Percentiles rank a stretch among this genome's conserved stretches.
phyloP scores from a whole-genome alignment of 2,329 filamentous ascomycete species.

The Cladobotryum protrusum region DNA sequence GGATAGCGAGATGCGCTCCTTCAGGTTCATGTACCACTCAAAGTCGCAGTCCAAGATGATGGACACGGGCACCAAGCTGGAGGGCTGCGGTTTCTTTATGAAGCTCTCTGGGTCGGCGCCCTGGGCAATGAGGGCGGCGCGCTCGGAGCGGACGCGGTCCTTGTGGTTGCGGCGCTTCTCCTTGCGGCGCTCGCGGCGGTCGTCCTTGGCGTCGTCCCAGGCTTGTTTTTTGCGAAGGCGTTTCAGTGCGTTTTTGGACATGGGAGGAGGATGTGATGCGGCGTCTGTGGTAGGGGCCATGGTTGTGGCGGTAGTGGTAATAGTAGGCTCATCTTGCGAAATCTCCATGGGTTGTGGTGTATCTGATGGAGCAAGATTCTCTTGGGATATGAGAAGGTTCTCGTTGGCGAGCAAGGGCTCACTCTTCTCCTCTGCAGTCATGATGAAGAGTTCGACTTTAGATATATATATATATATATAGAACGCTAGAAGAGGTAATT shows the following conservation, averaged over 20 bases:
- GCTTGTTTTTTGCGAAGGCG: slow-evolving; percentile 64
- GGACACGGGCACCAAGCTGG: slow-evolving; percentile 63
- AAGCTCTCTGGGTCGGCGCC: slow-evolving; percentile 36
- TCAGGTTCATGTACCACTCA: slow-evolving; percentile 81
- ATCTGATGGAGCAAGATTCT: neutral
- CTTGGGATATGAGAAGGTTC: too few species aligned
- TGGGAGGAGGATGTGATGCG: slow-evolving; percentile 14
- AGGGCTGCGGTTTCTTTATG: slow-evolving; percentile 26
- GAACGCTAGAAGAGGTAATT: too few species aligned
- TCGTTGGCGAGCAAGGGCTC: too few species aligned
- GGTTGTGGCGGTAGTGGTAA: neutral
- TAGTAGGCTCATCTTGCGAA: neutral
- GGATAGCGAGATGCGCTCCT: slow-evolving; percentile 75
- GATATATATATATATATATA: too few species aligned
- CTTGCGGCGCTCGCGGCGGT: slow-evolving; percentile 48
- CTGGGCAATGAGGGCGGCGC: slow-evolving; percentile 42
- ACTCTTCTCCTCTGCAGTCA: too few species aligned
- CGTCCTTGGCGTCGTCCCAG: slow-evolving; percentile 68
- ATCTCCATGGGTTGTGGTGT: slow-evolving; percentile 9
- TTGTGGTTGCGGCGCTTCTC: slow-evolving; percentile 47
- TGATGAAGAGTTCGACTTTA: too few species aligned
- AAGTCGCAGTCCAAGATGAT: slow-evolving; percentile 89
- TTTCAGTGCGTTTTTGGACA: slow-evolving; percentile 86
- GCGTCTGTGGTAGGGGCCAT: neutral
- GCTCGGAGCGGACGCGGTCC: slow-evolving; percentile 44